These are phyloP conservation scores for Euphrasia confusa DNA, from an alignment of 257 asterid species.

Conservation along the genomic window DNA sequence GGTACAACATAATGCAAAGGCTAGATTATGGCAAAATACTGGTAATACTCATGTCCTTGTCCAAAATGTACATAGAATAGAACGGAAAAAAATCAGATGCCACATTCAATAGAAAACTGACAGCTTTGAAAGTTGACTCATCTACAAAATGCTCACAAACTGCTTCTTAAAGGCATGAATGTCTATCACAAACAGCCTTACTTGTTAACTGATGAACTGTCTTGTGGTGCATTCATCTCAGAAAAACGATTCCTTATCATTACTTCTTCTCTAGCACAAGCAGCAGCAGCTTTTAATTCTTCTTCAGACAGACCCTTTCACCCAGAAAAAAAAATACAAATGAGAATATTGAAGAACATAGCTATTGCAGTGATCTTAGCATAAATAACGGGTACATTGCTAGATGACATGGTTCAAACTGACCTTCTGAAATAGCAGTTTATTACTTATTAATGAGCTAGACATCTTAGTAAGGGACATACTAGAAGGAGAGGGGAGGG, in stretches of 20 bases:
- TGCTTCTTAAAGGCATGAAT: slow-evolving; percentile 2
- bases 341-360: slow-evolving; percentile 17
- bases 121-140: not conserved
- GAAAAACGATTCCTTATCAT: slow-evolving; percentile 92
- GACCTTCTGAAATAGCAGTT: not conserved
- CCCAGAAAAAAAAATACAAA: slow-evolving; percentile 23
- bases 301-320: slow-evolving; percentile 96
- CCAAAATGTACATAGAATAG: slow-evolving; percentile 20
- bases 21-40: slow-evolving; percentile 12
- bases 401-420: slow-evolving; percentile 1
- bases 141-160: slow-evolving; percentile 1
- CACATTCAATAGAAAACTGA: slow-evolving; percentile 13
- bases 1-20: too few species aligned
- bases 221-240: slow-evolving; percentile 97
- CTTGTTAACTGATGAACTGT: slow-evolving; percentile 89
- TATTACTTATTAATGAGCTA: slow-evolving; percentile 16
- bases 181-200: slow-evolving; percentile 30
- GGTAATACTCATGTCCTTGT: slow-evolving; percentile 11
- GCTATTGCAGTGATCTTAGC: slow-evolving; percentile 2
- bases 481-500: not conserved
- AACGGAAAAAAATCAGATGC: slow-evolving; percentile 13
- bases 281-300: slow-evolving; percentile 95
- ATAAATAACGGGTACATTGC: not conserved
- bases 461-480: not conserved
- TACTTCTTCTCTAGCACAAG: slow-evolving; percentile 99